Evolutionary conservation across 257 asterid genomes (phyloP).

Genomic region (Marsdenia floribunda): DNA sequence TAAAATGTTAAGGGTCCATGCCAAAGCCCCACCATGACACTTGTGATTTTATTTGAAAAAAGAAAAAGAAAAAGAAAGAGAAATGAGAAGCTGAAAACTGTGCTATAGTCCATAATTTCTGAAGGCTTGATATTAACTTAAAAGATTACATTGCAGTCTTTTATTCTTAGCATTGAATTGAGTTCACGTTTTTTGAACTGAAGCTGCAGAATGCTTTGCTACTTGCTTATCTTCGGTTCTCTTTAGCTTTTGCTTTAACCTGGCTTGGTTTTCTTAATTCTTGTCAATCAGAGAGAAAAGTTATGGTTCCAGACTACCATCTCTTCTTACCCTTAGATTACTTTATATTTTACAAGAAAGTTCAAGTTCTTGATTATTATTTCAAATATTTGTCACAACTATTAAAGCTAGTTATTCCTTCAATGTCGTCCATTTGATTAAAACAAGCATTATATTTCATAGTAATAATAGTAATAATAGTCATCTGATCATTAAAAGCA

Average conservation of each 20-base stretch:
- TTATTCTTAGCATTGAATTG: background rate
- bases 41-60: no score
- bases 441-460: background rate
- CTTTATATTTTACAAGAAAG: background rate
- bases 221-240: background rate
- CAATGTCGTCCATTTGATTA: background rate
- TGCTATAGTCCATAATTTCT: no score
- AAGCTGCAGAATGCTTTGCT: background rate
- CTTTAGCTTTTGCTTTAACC: background rate
- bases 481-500: background rate
- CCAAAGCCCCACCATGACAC: no score
- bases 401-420: background rate
- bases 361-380: background rate
- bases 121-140: no score
- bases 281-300: background rate
- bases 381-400: background rate
- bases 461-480: background rate
- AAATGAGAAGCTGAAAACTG: no score
- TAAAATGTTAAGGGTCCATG: no score
- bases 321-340: background rate
- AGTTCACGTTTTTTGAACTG: background rate
- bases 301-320: background rate
- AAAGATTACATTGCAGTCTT: no score
- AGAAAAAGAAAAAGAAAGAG: no score
- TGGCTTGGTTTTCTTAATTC: no score